Percentiles rank a stretch among this genome's conserved stretches.
Conservation (phyloP, 768 basidiomycete species). For the Termitomyces heimii region DNA sequence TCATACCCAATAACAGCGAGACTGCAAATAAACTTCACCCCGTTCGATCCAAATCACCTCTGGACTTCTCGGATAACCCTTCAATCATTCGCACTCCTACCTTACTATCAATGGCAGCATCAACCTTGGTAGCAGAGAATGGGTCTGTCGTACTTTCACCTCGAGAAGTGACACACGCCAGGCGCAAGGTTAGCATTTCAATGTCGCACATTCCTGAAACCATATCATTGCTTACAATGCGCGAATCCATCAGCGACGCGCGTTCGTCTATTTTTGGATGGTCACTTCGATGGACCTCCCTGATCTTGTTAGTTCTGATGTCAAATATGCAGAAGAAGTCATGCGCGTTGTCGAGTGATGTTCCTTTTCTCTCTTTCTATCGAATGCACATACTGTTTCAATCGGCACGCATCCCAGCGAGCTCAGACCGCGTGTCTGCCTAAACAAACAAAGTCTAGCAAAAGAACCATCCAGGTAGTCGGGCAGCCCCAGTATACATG, state of each 20-base stretch:
- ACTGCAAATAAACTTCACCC: neutral
- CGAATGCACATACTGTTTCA: too few relatives aligned
- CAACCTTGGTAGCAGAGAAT: neutral
- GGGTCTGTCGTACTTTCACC: neutral
- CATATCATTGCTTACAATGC: too few relatives aligned
- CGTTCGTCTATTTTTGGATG: too few relatives aligned
- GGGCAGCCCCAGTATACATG: conserved; percentile 6
- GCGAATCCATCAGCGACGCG: too few relatives aligned
- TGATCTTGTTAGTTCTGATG: too few relatives aligned
- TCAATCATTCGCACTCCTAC: neutral
- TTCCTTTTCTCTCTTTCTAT: too few relatives aligned
- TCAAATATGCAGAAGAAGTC: too few relatives aligned
- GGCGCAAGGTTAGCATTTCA: neutral
- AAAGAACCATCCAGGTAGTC: conserved; percentile 21
- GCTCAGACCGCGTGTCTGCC: too few relatives aligned
- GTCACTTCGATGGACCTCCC: too few relatives aligned
- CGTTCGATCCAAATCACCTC: neutral
- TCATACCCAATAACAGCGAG: neutral
- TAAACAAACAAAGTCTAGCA: neutral
- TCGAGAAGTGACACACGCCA: neutral
- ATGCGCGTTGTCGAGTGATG: too few relatives aligned
- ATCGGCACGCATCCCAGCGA: too few relatives aligned
- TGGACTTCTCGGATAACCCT: neutral
- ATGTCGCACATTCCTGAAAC: neutral
- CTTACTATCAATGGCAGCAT: neutral